phyloP scores from a whole-genome alignment of 2,329 filamentous ascomycete genomes.

The Apiospora saccharicola region DNA sequence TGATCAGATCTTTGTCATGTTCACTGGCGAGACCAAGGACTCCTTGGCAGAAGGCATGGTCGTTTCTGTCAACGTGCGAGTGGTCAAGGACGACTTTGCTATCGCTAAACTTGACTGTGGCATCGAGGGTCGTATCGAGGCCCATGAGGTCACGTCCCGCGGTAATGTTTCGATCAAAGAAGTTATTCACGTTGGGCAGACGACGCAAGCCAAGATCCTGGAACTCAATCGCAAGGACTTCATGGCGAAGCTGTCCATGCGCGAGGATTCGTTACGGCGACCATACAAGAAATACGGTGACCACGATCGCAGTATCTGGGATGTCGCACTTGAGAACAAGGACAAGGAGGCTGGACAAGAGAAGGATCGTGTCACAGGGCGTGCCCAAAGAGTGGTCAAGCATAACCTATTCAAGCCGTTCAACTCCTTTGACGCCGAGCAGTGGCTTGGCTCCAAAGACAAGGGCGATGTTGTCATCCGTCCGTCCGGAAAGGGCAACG shows the following conservation, averaged over 20 bases:
- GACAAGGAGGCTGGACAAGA: conserved; percentile 86
- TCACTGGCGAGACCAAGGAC: conserved; percentile 90
- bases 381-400: conserved; percentile 94
- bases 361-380: conserved; percentile 84
- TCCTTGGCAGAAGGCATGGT: conserved; percentile 91
- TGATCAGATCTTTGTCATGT: conserved; percentile 92
- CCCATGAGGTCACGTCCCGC: conserved; percentile 80
- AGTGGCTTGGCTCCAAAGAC: conserved; percentile 86
- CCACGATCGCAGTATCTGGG: conserved; percentile 83
- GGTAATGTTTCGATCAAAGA: conserved; percentile 71
- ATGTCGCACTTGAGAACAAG: conserved; percentile 78
- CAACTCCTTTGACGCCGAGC: conserved; percentile 90
- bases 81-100: conserved; percentile 90
- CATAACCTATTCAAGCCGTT: conserved; percentile 95
- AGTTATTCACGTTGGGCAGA: conserved; percentile 81
- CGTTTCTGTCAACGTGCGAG: conserved; percentile 84
- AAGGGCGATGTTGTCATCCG: conserved; percentile 93
- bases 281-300: conserved; percentile 76
- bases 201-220: conserved; percentile 84
- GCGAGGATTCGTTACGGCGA: conserved; percentile 79
- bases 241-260: conserved; percentile 81
- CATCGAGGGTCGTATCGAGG: conserved; percentile 86
- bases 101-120: conserved; percentile 94
- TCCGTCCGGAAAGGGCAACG: conserved; percentile 92
- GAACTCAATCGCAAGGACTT: conserved; percentile 90